phyloP scores from a whole-genome alignment of 352 stramenopile species.

The Pythium aristosporum region DNA sequence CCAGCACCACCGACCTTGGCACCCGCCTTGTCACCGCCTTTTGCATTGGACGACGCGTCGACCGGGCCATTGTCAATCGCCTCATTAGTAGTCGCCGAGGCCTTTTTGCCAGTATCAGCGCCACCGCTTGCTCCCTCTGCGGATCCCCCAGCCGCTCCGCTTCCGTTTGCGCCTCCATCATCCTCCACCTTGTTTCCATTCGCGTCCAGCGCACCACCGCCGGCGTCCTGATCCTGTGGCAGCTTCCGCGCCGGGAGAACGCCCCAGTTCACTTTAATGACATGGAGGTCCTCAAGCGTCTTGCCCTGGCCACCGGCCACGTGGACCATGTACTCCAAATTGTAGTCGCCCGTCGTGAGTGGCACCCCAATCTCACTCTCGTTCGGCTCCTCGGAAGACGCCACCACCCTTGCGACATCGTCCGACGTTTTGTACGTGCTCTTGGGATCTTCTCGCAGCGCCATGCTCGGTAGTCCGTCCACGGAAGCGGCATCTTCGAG shows the following conservation, averaged over 20 bases:
- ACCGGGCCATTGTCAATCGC: slow-evolving; percentile 12
- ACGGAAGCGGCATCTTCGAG: slow-evolving; percentile 45
- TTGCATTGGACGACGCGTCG: slow-evolving; percentile 18
- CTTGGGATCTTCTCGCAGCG: slow-evolving; percentile 27
- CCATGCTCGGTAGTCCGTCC: slow-evolving; percentile 40
- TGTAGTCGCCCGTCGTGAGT: slow-evolving; percentile 61
- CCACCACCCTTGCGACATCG: slow-evolving; percentile 55
- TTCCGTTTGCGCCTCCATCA: slow-evolving; percentile 15
- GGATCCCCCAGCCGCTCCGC: slow-evolving; percentile 11
- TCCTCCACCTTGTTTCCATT: slow-evolving; percentile 33
- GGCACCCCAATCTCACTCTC: slow-evolving; percentile 70
- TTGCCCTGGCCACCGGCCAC: slow-evolving; percentile 34
- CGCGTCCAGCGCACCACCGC: slow-evolving; percentile 17
- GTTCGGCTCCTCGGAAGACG: slow-evolving; percentile 46
- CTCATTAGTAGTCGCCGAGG: slow-evolving; percentile 19
- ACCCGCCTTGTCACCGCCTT: slow-evolving; percentile 40
- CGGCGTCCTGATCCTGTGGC: slow-evolving; percentile 30
- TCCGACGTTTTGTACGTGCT: slow-evolving; percentile 56
- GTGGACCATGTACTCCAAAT: slow-evolving; percentile 75
- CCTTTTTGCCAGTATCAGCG: slow-evolving; percentile 26
- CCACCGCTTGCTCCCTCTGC: slow-evolving; percentile 5
- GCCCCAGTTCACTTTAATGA: slow-evolving; percentile 68
- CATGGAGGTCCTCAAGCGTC: slow-evolving; percentile 67
- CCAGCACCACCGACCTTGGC: slow-evolving; percentile 21
- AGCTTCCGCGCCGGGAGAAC: slow-evolving; percentile 64